Percentiles rank a stretch among this genome's conserved stretches.
Evolutionary conservation across 768 basidiomycete species (phyloP).

Genomic region (Serendipita sp.): DNA sequence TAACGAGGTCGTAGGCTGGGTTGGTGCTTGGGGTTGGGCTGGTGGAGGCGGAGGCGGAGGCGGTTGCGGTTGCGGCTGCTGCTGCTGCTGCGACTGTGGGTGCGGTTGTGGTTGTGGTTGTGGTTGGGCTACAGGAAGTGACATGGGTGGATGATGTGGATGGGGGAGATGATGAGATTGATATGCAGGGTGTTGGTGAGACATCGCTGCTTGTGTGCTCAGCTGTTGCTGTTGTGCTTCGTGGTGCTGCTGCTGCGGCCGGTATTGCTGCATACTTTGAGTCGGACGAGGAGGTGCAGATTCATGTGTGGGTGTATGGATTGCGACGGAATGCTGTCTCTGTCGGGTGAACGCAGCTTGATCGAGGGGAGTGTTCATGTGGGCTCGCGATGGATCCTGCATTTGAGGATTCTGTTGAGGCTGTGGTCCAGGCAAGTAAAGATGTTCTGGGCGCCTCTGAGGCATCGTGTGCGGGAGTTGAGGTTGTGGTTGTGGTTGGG

Average conservation of each 20-base stretch:
- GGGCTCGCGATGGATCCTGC: neutral
- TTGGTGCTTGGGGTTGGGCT: neutral
- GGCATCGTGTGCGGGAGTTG: neutral
- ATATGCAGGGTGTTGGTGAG: neutral
- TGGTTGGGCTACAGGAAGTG: neutral
- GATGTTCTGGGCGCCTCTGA: no score
- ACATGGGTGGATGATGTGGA: neutral
- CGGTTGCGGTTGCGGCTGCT: neutral
- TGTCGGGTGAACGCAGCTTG: neutral
- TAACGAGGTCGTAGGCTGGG: neutral
- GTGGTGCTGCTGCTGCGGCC: neutral
- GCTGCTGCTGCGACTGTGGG: conserved; percentile 9
- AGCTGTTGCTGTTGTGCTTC: neutral
- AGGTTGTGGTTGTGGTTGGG: neutral
- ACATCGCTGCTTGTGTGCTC: neutral
- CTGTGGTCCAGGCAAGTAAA: neutral
- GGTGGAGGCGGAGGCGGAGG: neutral
- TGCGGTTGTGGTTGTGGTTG: conserved; percentile 2
- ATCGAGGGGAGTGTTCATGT: neutral
- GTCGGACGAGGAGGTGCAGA: neutral
- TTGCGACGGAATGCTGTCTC: neutral
- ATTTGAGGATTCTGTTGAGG: neutral
- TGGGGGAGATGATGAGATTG: conserved; percentile 7
- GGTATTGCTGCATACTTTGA: neutral
- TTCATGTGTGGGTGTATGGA: neutral